Base-by-base conservation (phyloP, 1,284 basidiomycete species). In the Fomitiporia mediterranea region DNA sequence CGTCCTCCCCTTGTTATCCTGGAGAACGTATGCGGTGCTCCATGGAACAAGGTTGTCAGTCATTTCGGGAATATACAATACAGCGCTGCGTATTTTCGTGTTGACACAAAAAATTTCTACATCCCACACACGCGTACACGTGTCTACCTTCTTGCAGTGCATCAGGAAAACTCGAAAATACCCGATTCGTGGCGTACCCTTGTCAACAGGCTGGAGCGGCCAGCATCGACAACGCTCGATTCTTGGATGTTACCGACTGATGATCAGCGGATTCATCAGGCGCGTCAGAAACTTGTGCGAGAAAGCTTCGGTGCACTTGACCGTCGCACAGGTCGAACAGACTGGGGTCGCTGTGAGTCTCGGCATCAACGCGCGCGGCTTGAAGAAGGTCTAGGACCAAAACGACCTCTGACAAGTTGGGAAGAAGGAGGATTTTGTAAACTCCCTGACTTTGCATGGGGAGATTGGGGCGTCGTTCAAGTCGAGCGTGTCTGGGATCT, bases 401-500 rank as follows among this genome's bases (percentile, higher is more conserved):
- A 92, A 64, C 83, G 94, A 27, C 94, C 94, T 0, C 72, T 96
- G 35, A 98, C 95, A 0, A 86, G 84, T 63, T 98, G 94, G 94
- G 90, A 95, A 60, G 93, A 97, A 75, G 91, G 88, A 63, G 94
- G 92, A 8, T 84, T 82, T 53, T 94, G 91, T 68, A 92, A 90
- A 65, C 74, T 95, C 58, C 88, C 87, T 0, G 94, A 97, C 66
- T 94, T 91, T 65, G 88, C 89, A 17, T 98, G 95, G 95, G 85
- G 87, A 61, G 94, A 97, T 67, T 98, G 94, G 94, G 91, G 86
- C 21, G 74, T 85, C 17, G 82, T 82, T 5, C 94, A 97, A 68
- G 95, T 97, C 17, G 94, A 97, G 67, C 83, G 94, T 35, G 94
- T 98, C 2, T 89, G 92, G 82, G 94, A 98, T 69, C 71, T 98